A percentile compares a stretch with the other conserved stretches of the same genome.
Conservation (phyloP, 768 basidiomycete species). For the Hygrophorus pudorinus region DNA sequence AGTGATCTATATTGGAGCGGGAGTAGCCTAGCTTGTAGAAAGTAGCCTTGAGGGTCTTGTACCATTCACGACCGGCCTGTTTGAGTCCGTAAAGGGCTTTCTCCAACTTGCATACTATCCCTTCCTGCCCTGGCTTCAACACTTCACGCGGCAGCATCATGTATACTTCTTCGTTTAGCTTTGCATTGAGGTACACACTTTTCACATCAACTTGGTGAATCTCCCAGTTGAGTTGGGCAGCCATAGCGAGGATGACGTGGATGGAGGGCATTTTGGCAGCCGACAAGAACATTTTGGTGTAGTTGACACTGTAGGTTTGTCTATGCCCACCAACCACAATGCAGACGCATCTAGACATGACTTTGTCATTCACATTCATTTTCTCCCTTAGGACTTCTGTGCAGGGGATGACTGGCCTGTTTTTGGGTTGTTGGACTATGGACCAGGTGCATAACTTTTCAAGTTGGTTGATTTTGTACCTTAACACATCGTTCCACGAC, state of each 20-base stretch:
- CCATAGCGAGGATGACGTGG: too few species aligned
- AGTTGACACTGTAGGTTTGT: conserved; percentile 23
- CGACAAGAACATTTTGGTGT: too few species aligned
- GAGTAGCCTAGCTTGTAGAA: conserved; percentile 6
- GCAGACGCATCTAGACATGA: conserved; percentile 19
- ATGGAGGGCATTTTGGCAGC: too few species aligned
- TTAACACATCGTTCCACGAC: too few species aligned
- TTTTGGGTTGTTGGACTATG: too few species aligned
- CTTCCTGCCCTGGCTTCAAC: not conserved
- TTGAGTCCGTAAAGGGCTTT: conserved; percentile 10
- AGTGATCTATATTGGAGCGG: conserved; percentile 12
- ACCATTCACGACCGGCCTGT: conserved; percentile 10
- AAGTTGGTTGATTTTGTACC: too few species aligned
- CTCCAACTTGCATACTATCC: conserved; percentile 5
- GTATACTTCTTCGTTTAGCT: too few species aligned
- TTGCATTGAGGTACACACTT: too few species aligned
- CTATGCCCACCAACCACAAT: conserved; percentile 25
- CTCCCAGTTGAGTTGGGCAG: conserved; percentile 1
- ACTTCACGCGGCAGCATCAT: conserved; percentile 20
- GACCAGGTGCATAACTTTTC: too few species aligned
- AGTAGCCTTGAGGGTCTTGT: conserved; percentile 6
- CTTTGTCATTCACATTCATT: not conserved
- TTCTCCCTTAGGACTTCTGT: not conserved
- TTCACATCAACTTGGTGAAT: too few species aligned
- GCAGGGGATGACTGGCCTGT: too few species aligned